A percentile compares a stretch with the other conserved stretches of the same genome.
These are phyloP conservation scores for Ziziphus jujuba DNA, from an alignment of 306 rosid genomes.

Conservation along the genomic window DNA sequence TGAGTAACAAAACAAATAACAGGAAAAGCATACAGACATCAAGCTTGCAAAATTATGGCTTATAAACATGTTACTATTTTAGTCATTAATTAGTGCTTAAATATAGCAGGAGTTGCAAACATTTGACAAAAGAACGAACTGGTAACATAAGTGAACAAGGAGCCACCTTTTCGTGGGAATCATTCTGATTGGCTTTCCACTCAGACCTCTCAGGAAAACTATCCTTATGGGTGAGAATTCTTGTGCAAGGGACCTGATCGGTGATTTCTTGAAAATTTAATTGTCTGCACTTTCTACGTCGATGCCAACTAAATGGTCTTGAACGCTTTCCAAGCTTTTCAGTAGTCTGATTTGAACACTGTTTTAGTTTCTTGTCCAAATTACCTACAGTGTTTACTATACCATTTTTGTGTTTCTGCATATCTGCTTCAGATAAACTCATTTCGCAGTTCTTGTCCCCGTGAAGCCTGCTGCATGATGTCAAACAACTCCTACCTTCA, in stretches of 20 bases:
- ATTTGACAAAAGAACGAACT: conserved; percentile 14
- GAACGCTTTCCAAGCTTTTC: conserved; percentile 47
- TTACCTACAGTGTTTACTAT: conserved; percentile 15
- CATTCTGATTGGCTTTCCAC: conserved; percentile 22
- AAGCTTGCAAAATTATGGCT: neutral
- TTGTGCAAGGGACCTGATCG: conserved; percentile 15
- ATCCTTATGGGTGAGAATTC: conserved; percentile 21
- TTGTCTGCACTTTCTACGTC: conserved; percentile 47
- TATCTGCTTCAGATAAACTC: conserved; percentile 31
- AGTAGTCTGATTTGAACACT: conserved; percentile 26
- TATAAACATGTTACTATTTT: neutral
- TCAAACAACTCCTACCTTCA: conserved; percentile 15
- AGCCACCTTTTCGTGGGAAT: conserved; percentile 44
- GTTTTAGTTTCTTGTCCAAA: conserved; percentile 25
- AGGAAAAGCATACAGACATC: neutral
- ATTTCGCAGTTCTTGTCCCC: conserved; percentile 19
- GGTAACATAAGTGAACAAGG: neutral
- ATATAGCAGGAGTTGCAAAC: neutral
- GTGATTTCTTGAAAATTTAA: conserved; percentile 32
- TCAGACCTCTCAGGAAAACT: conserved; percentile 24
- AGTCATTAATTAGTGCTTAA: neutral
- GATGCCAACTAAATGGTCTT: conserved; percentile 79
- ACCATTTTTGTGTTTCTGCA: conserved; percentile 16
- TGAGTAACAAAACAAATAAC: conserved; percentile 13
- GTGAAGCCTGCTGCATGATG: conserved; percentile 23